These are phyloP conservation scores for Lathyrus oleraceus DNA, from an alignment of 306 rosid genomes.

Conservation along the genomic window DNA sequence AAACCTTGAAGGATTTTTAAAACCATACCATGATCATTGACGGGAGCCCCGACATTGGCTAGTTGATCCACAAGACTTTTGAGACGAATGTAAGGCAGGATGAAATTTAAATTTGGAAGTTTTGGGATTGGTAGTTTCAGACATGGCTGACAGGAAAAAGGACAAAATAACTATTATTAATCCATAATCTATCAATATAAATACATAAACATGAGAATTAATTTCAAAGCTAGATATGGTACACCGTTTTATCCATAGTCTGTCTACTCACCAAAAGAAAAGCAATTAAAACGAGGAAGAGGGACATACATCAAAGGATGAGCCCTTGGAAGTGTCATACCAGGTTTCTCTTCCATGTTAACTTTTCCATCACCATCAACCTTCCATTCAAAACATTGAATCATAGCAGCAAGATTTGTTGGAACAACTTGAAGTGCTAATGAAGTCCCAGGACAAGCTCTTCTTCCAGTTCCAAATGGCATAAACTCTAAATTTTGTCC, in stretches of 20 bases:
- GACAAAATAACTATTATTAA: too few species aligned
- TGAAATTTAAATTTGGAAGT: too few species aligned
- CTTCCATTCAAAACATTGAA: slow-evolving; percentile 42
- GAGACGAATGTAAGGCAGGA: too few species aligned
- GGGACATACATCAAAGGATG: slow-evolving; percentile 33
- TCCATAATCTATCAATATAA: too few species aligned
- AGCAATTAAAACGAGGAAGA: background rate
- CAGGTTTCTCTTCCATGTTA: slow-evolving; percentile 39
- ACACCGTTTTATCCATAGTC: background rate
- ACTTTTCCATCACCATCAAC: slow-evolving; percentile 21
- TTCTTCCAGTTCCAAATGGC: slow-evolving; percentile 65
- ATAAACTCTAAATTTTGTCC: slow-evolving; percentile 55
- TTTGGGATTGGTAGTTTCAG: too few species aligned
- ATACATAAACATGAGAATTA: too few species aligned
- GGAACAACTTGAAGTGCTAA: slow-evolving; percentile 33
- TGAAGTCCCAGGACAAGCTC: slow-evolving; percentile 33
- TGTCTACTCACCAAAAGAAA: background rate
- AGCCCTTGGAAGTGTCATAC: slow-evolving; percentile 31
- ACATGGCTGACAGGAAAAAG: too few species aligned
- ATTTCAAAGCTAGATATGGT: background rate
- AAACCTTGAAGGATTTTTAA: too few species aligned
- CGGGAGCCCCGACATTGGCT: too few species aligned
- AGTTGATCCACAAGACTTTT: too few species aligned
- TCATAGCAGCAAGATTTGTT: slow-evolving; percentile 26
- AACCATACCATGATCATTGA: too few species aligned